Conservation (phyloP, 2,329 filamentous ascomycete genomes). For the Cladosporium sp. region DNA sequence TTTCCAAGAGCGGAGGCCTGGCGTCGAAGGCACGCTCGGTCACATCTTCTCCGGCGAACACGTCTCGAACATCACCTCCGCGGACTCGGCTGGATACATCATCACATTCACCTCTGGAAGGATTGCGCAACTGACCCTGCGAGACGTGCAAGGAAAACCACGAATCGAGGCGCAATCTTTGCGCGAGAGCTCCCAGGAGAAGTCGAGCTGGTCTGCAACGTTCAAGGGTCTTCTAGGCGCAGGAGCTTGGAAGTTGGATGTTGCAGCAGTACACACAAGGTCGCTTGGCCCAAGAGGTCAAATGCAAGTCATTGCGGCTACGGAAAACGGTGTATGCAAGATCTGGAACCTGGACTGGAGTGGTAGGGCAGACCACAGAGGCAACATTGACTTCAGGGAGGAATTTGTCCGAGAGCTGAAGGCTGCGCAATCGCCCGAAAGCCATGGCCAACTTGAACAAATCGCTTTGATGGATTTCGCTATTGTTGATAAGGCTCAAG, state of each 20-base stretch:
- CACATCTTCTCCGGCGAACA: slow-evolving; percentile 75
- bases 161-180: slow-evolving; percentile 75
- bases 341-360: slow-evolving; percentile 87
- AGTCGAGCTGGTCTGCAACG: slow-evolving; percentile 72
- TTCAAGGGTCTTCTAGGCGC: slow-evolving; percentile 72
- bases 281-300: slow-evolving; percentile 71
- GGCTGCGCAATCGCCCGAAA: slow-evolving; percentile 45
- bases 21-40: slow-evolving; percentile 69
- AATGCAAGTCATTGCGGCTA: slow-evolving; percentile 76
- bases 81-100: slow-evolving; percentile 83
- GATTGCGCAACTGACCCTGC: slow-evolving; percentile 78
- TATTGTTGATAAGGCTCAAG: slow-evolving; percentile 46
- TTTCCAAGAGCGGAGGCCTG: slow-evolving; percentile 75
- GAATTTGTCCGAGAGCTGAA: slow-evolving; percentile 61
- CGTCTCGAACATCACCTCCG: slow-evolving; percentile 72
- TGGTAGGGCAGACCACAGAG: slow-evolving; percentile 71
- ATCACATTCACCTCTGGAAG: slow-evolving; percentile 81
- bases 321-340: slow-evolving; percentile 71
- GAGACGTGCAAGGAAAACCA: slow-evolving; percentile 83
- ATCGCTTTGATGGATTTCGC: slow-evolving; percentile 68
- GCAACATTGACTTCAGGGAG: slow-evolving; percentile 66
- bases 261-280: slow-evolving; percentile 75
- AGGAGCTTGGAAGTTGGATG: slow-evolving; percentile 66
- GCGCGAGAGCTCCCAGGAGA: slow-evolving; percentile 54
- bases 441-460: slow-evolving; percentile 32